phyloP scores from a whole-genome alignment of 257 asterid genomes.

The Catharanthus roseus region DNA sequence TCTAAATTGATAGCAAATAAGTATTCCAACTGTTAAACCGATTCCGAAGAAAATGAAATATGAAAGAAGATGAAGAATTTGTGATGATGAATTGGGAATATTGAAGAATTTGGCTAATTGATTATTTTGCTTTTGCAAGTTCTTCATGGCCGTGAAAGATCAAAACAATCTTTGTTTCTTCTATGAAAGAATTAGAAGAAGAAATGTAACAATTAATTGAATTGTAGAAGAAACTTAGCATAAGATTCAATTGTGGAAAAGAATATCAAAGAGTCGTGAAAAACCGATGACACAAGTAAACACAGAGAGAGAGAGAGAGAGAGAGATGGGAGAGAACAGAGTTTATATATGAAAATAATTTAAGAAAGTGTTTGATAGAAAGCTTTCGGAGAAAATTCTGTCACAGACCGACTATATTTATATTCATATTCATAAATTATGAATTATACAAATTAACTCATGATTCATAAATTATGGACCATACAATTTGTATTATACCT shows the following conservation, averaged over 20 bases:
- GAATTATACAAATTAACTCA: no score
- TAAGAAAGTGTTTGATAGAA: no score
- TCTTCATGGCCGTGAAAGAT: background rate
- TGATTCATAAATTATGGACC: no score
- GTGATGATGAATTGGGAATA: background rate
- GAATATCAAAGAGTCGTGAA: background rate
- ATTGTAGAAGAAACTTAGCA: background rate
- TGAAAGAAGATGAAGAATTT: background rate
- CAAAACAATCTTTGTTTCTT: no score
- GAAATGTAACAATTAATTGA: no score
- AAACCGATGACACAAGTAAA: no score
- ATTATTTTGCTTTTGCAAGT: background rate
- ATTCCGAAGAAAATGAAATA: conserved; percentile 22
- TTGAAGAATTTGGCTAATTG: background rate
- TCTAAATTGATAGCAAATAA: conserved; percentile 47
- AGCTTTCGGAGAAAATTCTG: no score
- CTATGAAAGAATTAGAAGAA: background rate
- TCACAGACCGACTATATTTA: no score
- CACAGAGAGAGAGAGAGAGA: background rate
- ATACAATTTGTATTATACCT: no score
- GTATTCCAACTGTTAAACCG: conserved; percentile 50
- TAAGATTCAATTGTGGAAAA: background rate
- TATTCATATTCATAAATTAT: no score
- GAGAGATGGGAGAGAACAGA: no score
- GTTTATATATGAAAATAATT: no score